These are phyloP conservation scores for Chlamydomonas sphaeroides DNA, from an alignment of 139 green algal genomes.

Conservation along the genomic window DNA sequence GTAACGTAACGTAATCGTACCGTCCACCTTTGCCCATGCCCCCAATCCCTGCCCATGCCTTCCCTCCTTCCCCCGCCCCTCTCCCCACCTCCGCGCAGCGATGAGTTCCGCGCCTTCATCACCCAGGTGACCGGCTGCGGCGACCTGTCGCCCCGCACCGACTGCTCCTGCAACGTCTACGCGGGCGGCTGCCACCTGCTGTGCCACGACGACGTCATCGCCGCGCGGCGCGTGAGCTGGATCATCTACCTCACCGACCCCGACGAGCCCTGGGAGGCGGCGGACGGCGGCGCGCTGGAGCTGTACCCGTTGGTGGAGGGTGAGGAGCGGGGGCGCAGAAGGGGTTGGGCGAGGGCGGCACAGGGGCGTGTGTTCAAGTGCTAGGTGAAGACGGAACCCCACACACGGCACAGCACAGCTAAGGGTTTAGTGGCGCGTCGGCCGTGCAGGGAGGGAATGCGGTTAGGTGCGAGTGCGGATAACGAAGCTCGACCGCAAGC, in stretches of 20 bases:
- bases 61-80: neutral
- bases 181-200: slow-evolving; percentile 75
- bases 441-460: too few relatives aligned
- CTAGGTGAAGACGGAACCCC: too few relatives aligned
- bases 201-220: slow-evolving; percentile 94
- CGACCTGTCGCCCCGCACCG: slow-evolving; percentile 76
- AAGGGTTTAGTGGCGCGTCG: too few relatives aligned
- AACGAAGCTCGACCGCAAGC: too few relatives aligned
- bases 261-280: slow-evolving; percentile 71
- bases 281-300: slow-evolving; percentile 89
- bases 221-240: slow-evolving; percentile 81
- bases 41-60: too few relatives aligned
- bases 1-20: too few relatives aligned
- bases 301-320: slow-evolving; percentile 74
- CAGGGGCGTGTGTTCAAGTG: too few relatives aligned
- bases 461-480: too few relatives aligned
- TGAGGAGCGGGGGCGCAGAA: too few relatives aligned
- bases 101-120: slow-evolving; percentile 60
- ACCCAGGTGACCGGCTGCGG: slow-evolving; percentile 70
- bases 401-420: too few relatives aligned
- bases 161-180: slow-evolving; percentile 92
- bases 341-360: too few relatives aligned
- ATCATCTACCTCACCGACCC: slow-evolving; percentile 96
- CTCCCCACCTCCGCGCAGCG: neutral
- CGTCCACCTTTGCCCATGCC: too few relatives aligned